Evolutionary conservation across 2,329 filamentous ascomycete species (phyloP), one percentile per base, ranked within the genome.

Genomic region (Thelonectria rubi): DNA sequence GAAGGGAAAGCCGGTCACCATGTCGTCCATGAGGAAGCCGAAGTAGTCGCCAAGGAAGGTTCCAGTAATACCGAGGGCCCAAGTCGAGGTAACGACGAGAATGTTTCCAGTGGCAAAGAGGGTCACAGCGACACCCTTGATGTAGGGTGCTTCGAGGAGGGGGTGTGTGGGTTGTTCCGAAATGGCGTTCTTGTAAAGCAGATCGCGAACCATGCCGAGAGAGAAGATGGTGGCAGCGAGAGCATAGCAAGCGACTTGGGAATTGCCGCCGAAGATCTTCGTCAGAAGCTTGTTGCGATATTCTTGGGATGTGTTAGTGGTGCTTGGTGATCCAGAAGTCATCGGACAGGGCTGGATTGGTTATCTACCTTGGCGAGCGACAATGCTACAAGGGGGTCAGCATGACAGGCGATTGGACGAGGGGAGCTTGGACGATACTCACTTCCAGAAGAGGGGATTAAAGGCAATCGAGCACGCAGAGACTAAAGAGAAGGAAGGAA

Each of bases 381-480:
- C 88, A 72, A 93, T 91, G 77, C 92, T 96, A 69, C 32, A 66
- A 54, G 46, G 21, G 47, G 58, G 63, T 83, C 73, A 82, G 79
- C 65, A 58, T 20, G 40, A 47, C 7, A 34, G 15, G 37, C 48
- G 45, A 53, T 43, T 46, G n/a, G 17, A 15, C 18, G 53, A 42
- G 47, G 17, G 20, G 52, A 40, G 15, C 49, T 43, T 37, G 40
- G 45, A 40, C 46, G 65, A 62, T 52, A 85, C 92, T 83, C 85
- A 97, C 94, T 99, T 99, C 95, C 95, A 99, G 79, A 97, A 98
- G n/a, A 95, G 90, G 20, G 95, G 95, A 79, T 99, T 99, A 80
- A 99, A 98, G 50, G 90, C 85, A 79, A 99, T 97, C 55, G 91
- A 86, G 58, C 83, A 84, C 49, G 89, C 91, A 69, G 93, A 92